Conservation (phyloP, 148 eudicot genomes). For the Chenopodium album region DNA sequence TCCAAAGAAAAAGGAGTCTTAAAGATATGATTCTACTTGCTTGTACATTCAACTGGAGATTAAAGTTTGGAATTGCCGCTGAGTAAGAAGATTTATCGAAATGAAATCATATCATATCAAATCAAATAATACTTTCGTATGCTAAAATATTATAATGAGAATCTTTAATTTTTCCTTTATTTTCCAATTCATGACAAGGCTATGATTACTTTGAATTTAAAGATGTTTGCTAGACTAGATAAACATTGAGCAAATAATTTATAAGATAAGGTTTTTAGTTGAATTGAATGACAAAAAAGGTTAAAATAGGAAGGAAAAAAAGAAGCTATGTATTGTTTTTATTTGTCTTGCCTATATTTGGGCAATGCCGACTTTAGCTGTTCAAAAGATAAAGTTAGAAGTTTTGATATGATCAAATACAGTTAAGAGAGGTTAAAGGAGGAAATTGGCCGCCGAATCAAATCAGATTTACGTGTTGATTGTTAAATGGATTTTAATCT, state of each 20-base stretch:
- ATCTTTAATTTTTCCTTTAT: background rate
- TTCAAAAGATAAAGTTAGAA: background rate
- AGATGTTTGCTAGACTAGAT: background rate
- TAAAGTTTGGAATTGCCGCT: background rate
- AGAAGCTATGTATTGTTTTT: background rate
- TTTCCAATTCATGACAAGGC: too few species aligned
- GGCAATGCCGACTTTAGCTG: background rate
- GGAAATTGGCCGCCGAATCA: constrained; percentile 4
- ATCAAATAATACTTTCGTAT: background rate
- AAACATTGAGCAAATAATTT: background rate
- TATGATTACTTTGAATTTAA: background rate
- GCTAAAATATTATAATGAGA: background rate
- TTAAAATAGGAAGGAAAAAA: background rate
- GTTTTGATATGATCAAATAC: constrained; percentile 9
- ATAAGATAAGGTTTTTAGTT: constrained; percentile 13
- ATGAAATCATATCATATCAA: constrained; percentile 19
- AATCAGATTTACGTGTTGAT: background rate
- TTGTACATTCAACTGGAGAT: background rate
- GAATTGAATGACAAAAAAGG: constrained; percentile 6
- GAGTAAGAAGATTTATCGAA: background rate
- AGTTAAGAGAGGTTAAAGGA: constrained; percentile 7
- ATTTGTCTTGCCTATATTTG: constrained; percentile 12
- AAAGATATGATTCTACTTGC: constrained; percentile 1
- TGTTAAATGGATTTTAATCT: background rate
- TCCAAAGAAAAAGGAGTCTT: background rate